Evolutionary conservation across 768 basidiomycete species (phyloP), one percentile per base, ranked within the genome.

Genomic region (Termitomyces sp.): DNA sequence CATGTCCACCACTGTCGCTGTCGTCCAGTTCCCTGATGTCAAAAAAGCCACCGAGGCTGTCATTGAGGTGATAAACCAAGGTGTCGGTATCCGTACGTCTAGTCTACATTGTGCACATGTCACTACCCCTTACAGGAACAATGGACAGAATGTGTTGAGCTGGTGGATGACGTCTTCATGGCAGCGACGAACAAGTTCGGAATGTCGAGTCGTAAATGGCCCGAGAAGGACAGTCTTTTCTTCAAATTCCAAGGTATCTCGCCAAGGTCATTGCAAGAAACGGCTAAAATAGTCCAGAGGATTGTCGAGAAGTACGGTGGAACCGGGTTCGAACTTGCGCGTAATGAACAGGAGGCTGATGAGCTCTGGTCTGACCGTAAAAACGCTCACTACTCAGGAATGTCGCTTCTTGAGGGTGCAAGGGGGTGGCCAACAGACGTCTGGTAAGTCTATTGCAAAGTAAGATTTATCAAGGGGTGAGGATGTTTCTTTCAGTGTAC

Each of bases 191-290:
- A 87, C 68, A 71, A 73, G 44, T 79, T 73, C 55, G 82, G 82
- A 62, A 76, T 72, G 59, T 85, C 80, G 30, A 67, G 68, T 38
- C 78, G 75, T 41, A 78, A 77, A 58, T 91, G 84, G 70, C 79
- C 80, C 0, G 82, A 79, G 53, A 74, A 72, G 28, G 89, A 92
- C 66, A 83, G 80, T 21, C 76, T 96, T 11, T 91, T 93, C 73
- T 89, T 96, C 79, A 92, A 94, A 68, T 84, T 96, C 68, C 89
- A 92, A 63, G 89, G 89, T 11, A 78, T 85, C 9, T 80, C 84
- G 1, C 71, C 74, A 0, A 71, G 77, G 1, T 78, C 84, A 3
- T 70, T 91, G n/a, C 66, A 73, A 2, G 87, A 88, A 60, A 83
- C 85, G 0, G 81, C 85, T 0, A 71, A 73, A 6, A 75, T 86